Percentiles rank a stretch among this genome's conserved stretches.
These are phyloP conservation scores for Neltuma alba DNA, from an alignment of 306 rosid genomes.

Conservation along the genomic window DNA sequence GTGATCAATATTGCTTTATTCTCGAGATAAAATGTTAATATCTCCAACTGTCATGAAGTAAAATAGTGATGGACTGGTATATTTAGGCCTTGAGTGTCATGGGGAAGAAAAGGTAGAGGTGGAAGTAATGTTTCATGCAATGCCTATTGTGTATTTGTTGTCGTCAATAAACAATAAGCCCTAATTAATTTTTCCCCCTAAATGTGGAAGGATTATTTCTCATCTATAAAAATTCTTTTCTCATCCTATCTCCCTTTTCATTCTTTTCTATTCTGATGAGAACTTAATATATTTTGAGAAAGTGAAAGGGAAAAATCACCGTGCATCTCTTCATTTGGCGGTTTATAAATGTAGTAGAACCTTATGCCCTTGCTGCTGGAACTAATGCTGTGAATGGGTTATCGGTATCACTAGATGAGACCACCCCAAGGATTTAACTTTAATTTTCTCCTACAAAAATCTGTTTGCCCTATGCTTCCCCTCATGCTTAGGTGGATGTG, in stretches of 20 bases:
- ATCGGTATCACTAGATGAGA: neutral
- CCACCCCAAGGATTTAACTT: neutral
- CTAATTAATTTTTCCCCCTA: too few relatives aligned
- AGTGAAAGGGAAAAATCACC: constrained; percentile 13
- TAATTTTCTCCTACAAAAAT: neutral
- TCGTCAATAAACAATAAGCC: neutral
- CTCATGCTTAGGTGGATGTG: constrained; percentile 11
- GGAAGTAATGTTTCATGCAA: neutral
- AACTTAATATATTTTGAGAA: neutral
- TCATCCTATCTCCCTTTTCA: neutral
- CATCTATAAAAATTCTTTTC: neutral
- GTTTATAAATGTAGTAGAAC: neutral
- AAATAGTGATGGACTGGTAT: neutral
- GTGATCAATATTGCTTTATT: constrained; percentile 11
- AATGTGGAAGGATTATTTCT: neutral
- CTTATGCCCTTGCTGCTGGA: neutral
- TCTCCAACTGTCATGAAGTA: constrained; percentile 8
- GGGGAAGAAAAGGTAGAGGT: neutral
- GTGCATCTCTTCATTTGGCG: neutral
- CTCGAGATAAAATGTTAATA: constrained; percentile 4
- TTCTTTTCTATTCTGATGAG: neutral
- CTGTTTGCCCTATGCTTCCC: neutral
- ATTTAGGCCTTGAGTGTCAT: neutral
- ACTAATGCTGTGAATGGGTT: neutral
- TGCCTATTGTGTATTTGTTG: neutral